Base-by-base conservation (phyloP, 768 basidiomycete genomes). In the Amanita thiersii region DNA sequence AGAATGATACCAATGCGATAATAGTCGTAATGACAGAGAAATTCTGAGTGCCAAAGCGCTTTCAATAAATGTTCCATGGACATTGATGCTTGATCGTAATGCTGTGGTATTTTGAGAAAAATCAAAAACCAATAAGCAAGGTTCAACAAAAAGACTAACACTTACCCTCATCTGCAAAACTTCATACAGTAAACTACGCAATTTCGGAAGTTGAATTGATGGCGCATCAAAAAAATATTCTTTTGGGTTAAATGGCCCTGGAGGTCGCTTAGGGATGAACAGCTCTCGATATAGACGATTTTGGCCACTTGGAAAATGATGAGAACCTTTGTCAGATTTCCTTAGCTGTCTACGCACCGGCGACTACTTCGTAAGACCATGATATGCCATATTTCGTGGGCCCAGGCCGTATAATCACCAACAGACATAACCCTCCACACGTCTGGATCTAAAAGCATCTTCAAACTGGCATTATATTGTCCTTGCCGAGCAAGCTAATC, bases 31-130 rank as follows among this genome's bases (percentile, higher is more conserved):
- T 80, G 74, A 40, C 77, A 75, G 40, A 86, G 73, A 54, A 86
- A 86, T 57, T 91, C 86, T 0, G 87, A 76, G 45, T 83, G 70
- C 85, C 87, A 90, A 26, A 90, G 56, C 1, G 81, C 75, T 43
- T 70, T 77, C 19, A 92, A 62, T 18, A 91, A 63, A 30, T 75
- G 73, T 20, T 86, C 78, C 12, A 87, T 69, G 1, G 75, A 66
- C 17, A 69, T 65, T 15, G 77, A 64, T 5, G 73, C 73, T 62
- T 88, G 81, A 43, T 78, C 77, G 19, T 63, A 69, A 54, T 75
- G 68, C 88, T 90, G n/a, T n/a, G n/a, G n/a, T n/a, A n/a, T n/a
- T n/a, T n/a, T n/a, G n/a, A n/a, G n/a, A n/a, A n/a, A n/a, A n/a
- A n/a, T n/a, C n/a, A n/a, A n/a, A n/a, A n/a, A n/a, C n/a, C n/a